phyloP scores from a whole-genome alignment of 768 basidiomycete genomes.

The Suillus variegatus region DNA sequence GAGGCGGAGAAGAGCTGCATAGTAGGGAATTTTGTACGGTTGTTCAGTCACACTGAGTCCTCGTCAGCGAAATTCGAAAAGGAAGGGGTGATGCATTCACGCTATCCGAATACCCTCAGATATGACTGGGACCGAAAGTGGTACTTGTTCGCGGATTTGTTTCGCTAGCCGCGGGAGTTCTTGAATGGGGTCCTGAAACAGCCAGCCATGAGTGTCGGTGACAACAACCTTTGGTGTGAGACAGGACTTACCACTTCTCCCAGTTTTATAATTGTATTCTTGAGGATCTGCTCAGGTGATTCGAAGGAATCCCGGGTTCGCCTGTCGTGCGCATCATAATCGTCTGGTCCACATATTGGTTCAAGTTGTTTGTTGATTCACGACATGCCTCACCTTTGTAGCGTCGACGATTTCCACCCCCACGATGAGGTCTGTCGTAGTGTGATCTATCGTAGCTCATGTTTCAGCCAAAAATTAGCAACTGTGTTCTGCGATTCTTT shows the following conservation, averaged over 20 bases:
- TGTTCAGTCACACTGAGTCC: constrained; percentile 77
- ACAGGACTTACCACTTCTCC: constrained; percentile 74
- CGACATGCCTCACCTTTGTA: constrained; percentile 49
- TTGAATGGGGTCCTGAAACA: constrained; percentile 62
- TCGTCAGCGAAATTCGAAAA: constrained; percentile 11
- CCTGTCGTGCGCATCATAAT: constrained; percentile 60
- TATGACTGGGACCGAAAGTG: constrained; percentile 60
- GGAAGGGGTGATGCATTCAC: constrained; percentile 35
- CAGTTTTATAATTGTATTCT: constrained; percentile 64
- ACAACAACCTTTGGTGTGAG: neutral
- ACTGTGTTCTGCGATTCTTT: constrained; percentile 11
- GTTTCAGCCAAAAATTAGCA: constrained; percentile 13
- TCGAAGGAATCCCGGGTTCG: constrained; percentile 60
- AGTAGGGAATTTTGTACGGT: constrained; percentile 91
- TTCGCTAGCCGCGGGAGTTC: constrained; percentile 69
- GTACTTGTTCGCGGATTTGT: constrained; percentile 60
- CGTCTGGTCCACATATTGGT: constrained; percentile 44
- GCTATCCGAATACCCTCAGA: constrained; percentile 77
- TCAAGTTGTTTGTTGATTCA: neutral
- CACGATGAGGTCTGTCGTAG: constrained; percentile 53
- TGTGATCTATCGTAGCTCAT: constrained; percentile 62
- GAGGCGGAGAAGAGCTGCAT: constrained; percentile 76
- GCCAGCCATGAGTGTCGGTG: constrained; percentile 8
- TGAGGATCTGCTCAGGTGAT: constrained; percentile 73
- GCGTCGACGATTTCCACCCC: constrained; percentile 48